Evolutionary conservation across 768 basidiomycete species (phyloP), one percentile per base, ranked within the genome.

Genomic region (Hemileccinum impolitum): DNA sequence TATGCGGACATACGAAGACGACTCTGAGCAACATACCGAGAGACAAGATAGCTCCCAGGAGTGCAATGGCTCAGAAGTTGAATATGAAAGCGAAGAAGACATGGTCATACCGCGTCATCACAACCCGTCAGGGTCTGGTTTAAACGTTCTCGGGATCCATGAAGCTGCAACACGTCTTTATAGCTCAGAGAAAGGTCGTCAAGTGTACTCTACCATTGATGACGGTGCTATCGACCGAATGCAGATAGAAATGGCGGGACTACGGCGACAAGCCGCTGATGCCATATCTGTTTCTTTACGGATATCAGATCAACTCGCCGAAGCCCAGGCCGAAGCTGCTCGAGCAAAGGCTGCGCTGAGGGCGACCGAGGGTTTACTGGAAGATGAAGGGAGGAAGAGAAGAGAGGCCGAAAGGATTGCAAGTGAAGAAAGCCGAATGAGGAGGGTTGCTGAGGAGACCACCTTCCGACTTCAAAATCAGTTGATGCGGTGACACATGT

Each of bases 11-110:
- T 51, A 44, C n/a, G 55, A 54, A 6, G 70, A 67, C 19, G 68
- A 67, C 45, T 72, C 70, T 36, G 68, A 69, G 36, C 65, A 64
- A 19, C 71, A 73, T 11, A 72, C 75, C 5, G 77, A 67, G 14
- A 67, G 63, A 39, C 56, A 63, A 31, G 71, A 72, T 45, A 70
- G 69, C 28, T 60, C 68, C 38, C 68, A 58, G 55, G 72, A 72
- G 17, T 72, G 73, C 32, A 61, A 65, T 39, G 56, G 66, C n/a
- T 80, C 79, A 43, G 78, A 75, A 53, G 78, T 80, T 35, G 69
- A 65, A 26, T 83, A 72, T 53, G 83, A 85, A 64, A 88, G 85
- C 59, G 85, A 87, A 59, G 85, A 87, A 50, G 85, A 84, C 39
- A 68, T 78, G 63, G 58, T 71, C 25, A 67, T 73, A 40, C 75